A percentile compares a stretch with the other conserved stretches of the same genome.
These are phyloP conservation scores for Trichoderma koningii DNA, from an alignment of 2,329 filamentous ascomycete genomes.

Conservation along the genomic window DNA sequence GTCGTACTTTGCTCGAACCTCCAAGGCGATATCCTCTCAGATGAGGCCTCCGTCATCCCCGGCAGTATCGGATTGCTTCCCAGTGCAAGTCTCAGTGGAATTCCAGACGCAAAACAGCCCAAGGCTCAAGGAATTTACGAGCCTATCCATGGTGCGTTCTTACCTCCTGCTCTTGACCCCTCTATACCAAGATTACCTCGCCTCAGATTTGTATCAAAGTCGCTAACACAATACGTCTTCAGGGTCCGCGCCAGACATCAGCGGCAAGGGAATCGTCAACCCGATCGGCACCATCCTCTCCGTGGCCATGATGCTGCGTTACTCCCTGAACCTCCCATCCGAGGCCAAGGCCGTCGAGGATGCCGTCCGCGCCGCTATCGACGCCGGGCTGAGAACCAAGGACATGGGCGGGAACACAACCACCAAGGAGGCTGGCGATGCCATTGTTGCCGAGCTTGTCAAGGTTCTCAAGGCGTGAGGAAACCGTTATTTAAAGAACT, in stretches of 20 bases:
- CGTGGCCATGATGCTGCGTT: constrained; percentile 93
- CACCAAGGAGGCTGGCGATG: constrained; percentile 76
- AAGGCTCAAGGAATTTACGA: constrained; percentile 95
- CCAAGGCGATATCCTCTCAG: no score
- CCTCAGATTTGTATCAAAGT: no score
- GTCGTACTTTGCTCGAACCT: constrained; percentile 48
- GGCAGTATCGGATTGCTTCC: constrained; percentile 86
- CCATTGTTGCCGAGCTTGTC: constrained; percentile 70
- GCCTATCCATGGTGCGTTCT: constrained; percentile 80
- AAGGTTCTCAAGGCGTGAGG: constrained; percentile 59
- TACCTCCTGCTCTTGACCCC: no score
- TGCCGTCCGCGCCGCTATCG: constrained; percentile 77
- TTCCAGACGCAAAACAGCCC: constrained; percentile 75
- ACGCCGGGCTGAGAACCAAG: constrained; percentile 74
- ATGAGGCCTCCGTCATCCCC: constrained; percentile 66
- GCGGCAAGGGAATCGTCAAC: constrained; percentile 87
- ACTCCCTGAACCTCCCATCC: constrained; percentile 77
- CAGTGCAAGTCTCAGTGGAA: constrained; percentile 80
- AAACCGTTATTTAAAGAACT: neutral
- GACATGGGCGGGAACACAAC: constrained; percentile 79
- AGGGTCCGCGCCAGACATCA: constrained; percentile 92
- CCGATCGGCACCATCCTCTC: constrained; percentile 90
- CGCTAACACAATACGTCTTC: no score
- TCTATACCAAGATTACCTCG: no score
- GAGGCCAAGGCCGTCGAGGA: constrained; percentile 80